Conservation (phyloP, 2,329 filamentous ascomycete genomes). For the Colletotrichum sp. region DNA sequence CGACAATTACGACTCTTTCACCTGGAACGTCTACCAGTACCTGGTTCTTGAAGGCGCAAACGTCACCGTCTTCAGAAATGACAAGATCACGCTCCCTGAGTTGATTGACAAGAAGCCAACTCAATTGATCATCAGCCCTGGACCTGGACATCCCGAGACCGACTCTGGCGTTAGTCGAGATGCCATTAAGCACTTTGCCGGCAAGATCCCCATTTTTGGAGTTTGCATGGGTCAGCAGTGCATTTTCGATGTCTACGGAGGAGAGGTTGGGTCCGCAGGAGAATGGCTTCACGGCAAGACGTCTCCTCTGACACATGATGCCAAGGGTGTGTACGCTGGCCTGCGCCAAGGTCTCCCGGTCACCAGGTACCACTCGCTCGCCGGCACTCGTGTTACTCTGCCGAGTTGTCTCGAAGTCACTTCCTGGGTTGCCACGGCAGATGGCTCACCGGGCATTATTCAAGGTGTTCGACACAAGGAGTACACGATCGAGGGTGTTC, state of each 20-base stretch:
- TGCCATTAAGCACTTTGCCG: conserved; percentile 88
- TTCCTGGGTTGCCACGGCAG: conserved; percentile 82
- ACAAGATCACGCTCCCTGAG: conserved; percentile 86
- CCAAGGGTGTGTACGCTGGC: conserved; percentile 88
- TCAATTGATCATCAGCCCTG: conserved; percentile 92
- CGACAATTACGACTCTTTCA: conserved; percentile 99
- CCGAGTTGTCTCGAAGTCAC: conserved; percentile 87
- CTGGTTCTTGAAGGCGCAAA: conserved; percentile 92
- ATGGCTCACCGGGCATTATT: conserved; percentile 84
- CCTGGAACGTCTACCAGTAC: conserved; percentile 99
- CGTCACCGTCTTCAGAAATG: conserved; percentile 90
- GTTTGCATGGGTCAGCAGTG: conserved; percentile 99
- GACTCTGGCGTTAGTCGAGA: conserved; percentile 95
- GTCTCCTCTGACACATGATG: conserved; percentile 86
- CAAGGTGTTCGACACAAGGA: conserved; percentile 97
- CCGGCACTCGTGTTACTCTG: conserved; percentile 86
- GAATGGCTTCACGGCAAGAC: conserved; percentile 99
- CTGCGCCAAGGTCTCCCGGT: conserved; percentile 83
- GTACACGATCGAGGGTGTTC: conserved; percentile 90
- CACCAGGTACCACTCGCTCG: conserved; percentile 94
- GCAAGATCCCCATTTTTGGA: conserved; percentile 94
- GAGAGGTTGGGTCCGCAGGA: conserved; percentile 88
- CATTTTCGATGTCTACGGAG: conserved; percentile 93
- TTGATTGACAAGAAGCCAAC: conserved; percentile 85
- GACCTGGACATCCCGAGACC: conserved; percentile 87